Evolutionary conservation across 257 asterid genomes (phyloP).

Genomic region (Primulina tabacum): DNA sequence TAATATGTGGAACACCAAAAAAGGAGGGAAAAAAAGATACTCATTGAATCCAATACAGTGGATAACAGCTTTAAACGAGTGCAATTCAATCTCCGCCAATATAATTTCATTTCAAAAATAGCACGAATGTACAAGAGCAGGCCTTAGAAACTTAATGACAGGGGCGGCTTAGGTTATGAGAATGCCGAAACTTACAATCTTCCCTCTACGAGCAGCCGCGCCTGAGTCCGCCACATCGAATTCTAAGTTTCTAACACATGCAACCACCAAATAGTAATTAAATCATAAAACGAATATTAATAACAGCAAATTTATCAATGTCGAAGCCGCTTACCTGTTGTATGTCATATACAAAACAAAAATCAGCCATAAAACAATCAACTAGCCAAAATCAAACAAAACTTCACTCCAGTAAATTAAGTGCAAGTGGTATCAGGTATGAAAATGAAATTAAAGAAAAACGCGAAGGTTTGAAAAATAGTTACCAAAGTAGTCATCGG

Average conservation of each 20-base stretch:
- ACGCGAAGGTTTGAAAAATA: neutral
- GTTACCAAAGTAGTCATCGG: conserved; percentile 10
- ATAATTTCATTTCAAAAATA: neutral
- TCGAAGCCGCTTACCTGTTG: too few species aligned
- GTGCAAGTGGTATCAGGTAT: neutral
- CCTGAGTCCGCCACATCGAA: neutral
- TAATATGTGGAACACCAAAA: neutral
- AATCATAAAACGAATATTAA: too few species aligned
- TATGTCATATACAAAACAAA: neutral
- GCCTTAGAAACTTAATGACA: neutral
- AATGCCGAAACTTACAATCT: neutral
- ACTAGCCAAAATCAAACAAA: neutral
- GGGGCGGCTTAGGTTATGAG: neutral
- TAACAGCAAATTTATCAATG: neutral
- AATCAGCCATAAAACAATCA: neutral
- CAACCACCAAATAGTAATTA: neutral
- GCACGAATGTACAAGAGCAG: neutral
- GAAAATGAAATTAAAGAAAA: neutral
- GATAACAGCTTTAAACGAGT: neutral
- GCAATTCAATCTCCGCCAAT: neutral
- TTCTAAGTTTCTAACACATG: neutral
- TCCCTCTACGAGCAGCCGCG: neutral
- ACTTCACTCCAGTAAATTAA: neutral
- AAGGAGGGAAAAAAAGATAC: neutral
- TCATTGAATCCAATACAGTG: neutral